Conservation (phyloP, 257 asterid genomes). For the Scutellaria baicalensis region DNA sequence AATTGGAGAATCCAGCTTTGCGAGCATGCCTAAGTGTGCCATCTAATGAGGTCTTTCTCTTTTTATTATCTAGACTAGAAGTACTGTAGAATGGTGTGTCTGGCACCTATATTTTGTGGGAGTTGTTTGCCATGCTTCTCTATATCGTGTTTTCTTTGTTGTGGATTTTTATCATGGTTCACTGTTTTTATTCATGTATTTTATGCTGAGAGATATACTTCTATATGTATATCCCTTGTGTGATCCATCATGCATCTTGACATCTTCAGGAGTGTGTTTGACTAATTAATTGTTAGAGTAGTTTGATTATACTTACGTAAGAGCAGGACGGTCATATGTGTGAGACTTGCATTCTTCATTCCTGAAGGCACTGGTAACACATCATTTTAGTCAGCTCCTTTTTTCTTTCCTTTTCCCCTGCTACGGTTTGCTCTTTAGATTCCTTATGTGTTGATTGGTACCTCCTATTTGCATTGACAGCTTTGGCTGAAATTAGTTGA, state of each 20-base stretch:
- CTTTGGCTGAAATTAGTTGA: not conserved
- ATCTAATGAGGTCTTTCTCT: constrained; percentile 65
- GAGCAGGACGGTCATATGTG: not conserved
- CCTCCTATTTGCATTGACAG: not conserved
- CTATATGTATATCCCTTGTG: not conserved
- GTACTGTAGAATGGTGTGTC: constrained; percentile 2
- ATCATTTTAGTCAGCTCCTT: not conserved
- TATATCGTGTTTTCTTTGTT: not conserved
- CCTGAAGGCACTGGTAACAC: not conserved
- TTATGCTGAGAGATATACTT: not conserved
- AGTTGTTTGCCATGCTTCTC: not conserved
- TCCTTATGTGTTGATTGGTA: not conserved
- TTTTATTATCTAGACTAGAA: constrained; percentile 3
- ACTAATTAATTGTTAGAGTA: constrained; percentile 2
- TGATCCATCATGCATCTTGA: not conserved
- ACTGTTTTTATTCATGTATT: not conserved
- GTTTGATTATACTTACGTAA: not conserved
- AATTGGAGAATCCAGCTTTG: constrained; percentile 95
- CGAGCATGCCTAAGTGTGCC: constrained; percentile 84
- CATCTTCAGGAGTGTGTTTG: not conserved
- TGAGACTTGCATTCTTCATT: not conserved
- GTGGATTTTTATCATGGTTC: not conserved
- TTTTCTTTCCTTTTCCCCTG: not conserved
- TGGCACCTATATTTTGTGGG: not conserved
- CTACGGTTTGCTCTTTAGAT: not conserved